Percentiles rank a stretch among this genome's conserved stretches.
These are phyloP conservation scores for Escallonia rubra DNA, from an alignment of 129 eudicot species.

Conservation along the genomic window DNA sequence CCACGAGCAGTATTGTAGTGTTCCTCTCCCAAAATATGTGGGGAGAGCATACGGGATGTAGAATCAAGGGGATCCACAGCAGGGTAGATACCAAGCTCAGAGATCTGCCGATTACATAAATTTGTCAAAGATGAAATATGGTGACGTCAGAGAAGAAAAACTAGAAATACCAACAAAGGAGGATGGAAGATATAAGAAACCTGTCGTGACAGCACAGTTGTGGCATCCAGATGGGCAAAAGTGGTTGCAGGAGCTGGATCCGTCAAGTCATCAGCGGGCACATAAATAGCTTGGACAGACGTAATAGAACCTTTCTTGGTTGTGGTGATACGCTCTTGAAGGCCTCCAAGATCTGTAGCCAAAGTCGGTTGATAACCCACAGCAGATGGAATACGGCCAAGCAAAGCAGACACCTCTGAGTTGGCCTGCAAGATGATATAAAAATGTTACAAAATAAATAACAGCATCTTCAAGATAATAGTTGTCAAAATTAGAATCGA, in stretches of 20 bases:
- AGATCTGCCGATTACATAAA: slow-evolving; percentile 27
- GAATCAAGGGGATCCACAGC: slow-evolving; percentile 75
- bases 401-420: slow-evolving; percentile 77
- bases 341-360: slow-evolving; percentile 81
- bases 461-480: background rate
- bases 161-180: background rate
- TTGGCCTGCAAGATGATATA: slow-evolving; percentile 35
- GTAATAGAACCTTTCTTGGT: slow-evolving; percentile 72
- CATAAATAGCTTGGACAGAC: slow-evolving; percentile 66
- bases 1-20: slow-evolving; percentile 78
- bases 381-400: slow-evolving; percentile 76
- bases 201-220: slow-evolving; percentile 65
- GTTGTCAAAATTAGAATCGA: background rate
- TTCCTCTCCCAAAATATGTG: slow-evolving; percentile 59
- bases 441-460: background rate
- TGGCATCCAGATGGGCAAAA: slow-evolving; percentile 79
- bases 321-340: slow-evolving; percentile 72
- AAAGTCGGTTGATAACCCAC: slow-evolving; percentile 72
- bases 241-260: slow-evolving; percentile 81
- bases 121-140: background rate
- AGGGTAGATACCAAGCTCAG: slow-evolving; percentile 74
- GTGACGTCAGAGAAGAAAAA: background rate
- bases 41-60: slow-evolving; percentile 69
- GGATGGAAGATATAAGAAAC: slow-evolving; percentile 2
- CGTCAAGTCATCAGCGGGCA: slow-evolving; percentile 84